Evolutionary conservation across 2,329 filamentous ascomycete genomes (phyloP), one percentile per base, ranked within the genome.

Genomic region (Colletotrichum shisoi): DNA sequence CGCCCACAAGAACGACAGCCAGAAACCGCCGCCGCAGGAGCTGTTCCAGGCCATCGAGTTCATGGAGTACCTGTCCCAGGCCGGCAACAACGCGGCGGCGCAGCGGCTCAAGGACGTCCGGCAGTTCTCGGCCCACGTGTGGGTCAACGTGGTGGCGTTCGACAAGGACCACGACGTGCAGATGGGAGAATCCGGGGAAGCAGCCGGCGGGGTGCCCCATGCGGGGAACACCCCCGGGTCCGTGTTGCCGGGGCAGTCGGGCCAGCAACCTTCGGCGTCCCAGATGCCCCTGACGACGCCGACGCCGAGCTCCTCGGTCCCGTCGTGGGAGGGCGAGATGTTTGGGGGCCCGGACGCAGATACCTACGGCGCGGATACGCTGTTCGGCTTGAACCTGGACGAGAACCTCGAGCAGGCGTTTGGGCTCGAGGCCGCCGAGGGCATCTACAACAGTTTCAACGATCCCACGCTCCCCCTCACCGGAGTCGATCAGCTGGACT

Each of bases 401-500:
- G 70, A 69, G 19, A 68, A 71, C 1, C 69, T 74, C 12, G 66
- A 70, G 9, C 62, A 72, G 40, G 73, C 74, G 12, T 60, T 74
- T 19, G 71, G 63, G 7, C 51, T 67, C 17, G 73, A 73, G 15
- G 71, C 73, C n/a, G 68, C 67, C 1, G 72, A 68, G 49, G 61
- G 70, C 24, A 75, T 75, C 31, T 75, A 74, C 51, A 71, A 71
- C 2, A 73, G 72, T 34, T 75, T 72, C 46, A 74, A 75, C 45
- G 73, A 75, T 31, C 73, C 73, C 13, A 70, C 56, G 3, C 67
- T 75, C n/a, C 73, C 73, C 2, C 53, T 75, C 49, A 74, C 73
- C 1, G 73, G 73, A n/a, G 72, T 74, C 34, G 73, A 75, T 58
- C 70, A 74, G 15, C 57, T 73, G 42, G 73, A 75, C 24, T 75